Evolutionary conservation across 2,329 filamentous ascomycete genomes (phyloP), one percentile per base, ranked within the genome.

Genomic region (Colletotrichum sp.): DNA sequence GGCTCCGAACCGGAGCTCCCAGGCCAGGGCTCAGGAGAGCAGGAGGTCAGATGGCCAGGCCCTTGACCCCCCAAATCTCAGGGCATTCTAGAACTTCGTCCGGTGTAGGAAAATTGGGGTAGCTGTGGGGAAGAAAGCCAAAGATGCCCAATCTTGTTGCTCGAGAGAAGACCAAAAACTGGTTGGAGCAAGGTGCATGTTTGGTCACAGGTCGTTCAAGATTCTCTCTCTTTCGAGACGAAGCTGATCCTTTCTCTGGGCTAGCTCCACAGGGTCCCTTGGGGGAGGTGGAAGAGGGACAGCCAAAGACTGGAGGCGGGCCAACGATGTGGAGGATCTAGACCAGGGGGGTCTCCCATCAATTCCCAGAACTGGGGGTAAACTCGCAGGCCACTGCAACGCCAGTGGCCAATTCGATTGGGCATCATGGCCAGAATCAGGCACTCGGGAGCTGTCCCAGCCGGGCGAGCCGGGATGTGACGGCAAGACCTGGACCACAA

Each of bases 31-130:
- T 52, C 10, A 57, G 32, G 32, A 38, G 60, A 36, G 66, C 30
- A 6, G 21, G 36, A 58, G 57, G 38, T 43, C 16, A 16, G 63
- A 28, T 18, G 63, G 64, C 64, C 58, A 74, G 74, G 43, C 73
- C 70, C 34, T 21, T 43, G 43, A 8, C 26, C 38, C 3, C 48
- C 58, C 16, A 32, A 55, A 52, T 74, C 64, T 68, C 28, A 28
- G 48, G 64, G 70, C 58, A 66, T 76, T 69, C 58, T 65, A 75
- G 74, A 74, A 73, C 60, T 28, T 58, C 70, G 64, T 75, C 64
- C 26, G 30, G 64, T 65, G 57, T 43, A 48, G 63, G 32, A 73
- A 69, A 69, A 69, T 69, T 61, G 74, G 70, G 48, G 64, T 60
- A 65, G 21, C 34, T 38, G 70, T 76, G 70, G 70, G 21, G 70